Base-by-base conservation (phyloP, 2,329 filamentous ascomycete species). In the Aurifilum marmelostoma region DNA sequence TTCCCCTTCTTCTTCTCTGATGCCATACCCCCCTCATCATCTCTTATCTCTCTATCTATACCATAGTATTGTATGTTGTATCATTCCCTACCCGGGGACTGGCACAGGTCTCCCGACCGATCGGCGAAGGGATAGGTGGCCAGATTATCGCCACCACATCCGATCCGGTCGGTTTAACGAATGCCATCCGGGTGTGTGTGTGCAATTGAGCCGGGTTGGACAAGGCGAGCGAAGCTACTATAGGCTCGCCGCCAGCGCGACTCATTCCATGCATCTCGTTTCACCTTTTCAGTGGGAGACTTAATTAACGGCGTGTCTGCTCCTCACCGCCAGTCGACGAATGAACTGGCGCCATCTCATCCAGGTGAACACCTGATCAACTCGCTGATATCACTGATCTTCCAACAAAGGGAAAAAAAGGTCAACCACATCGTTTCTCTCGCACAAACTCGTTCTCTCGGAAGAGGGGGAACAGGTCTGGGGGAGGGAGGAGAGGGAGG, bases 241-340 rank as follows among this genome's bases (percentile, higher is more conserved):
- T 29, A 29, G 50, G n/a, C 50, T 54, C 50, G n/a, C 24, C 50
- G 50, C 50, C n/a, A 27, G 11, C 52, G 24, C 52, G 52, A 54
- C 52, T 54, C 52, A 54, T 54, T 54, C 24, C n/a, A n/a, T n/a
- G n/a, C n/a, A n/a, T n/a, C n/a, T n/a, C n/a, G n/a, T n/a, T n/a
- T n/a, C n/a, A n/a, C n/a, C n/a, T n/a, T n/a, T n/a, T n/a, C n/a
- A n/a, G n/a, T n/a, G n/a, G n/a, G n/a, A n/a, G n/a, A n/a, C n/a
- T n/a, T n/a, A n/a, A n/a, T n/a, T n/a, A n/a, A n/a, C n/a, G n/a
- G n/a, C n/a, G n/a, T n/a, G n/a, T n/a, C n/a, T n/a, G n/a, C n/a
- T n/a, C 43, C 52, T 54, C 52, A 54, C 52, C 52, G 52, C 52
- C 52, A 29, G 24, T 54, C 52, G 43, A 54, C 8, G 34, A 34